A percentile compares a stretch with the other conserved stretches of the same genome.
Conservation (phyloP, 352 stramenopile genomes). For the Phytophthora sp. region DNA sequence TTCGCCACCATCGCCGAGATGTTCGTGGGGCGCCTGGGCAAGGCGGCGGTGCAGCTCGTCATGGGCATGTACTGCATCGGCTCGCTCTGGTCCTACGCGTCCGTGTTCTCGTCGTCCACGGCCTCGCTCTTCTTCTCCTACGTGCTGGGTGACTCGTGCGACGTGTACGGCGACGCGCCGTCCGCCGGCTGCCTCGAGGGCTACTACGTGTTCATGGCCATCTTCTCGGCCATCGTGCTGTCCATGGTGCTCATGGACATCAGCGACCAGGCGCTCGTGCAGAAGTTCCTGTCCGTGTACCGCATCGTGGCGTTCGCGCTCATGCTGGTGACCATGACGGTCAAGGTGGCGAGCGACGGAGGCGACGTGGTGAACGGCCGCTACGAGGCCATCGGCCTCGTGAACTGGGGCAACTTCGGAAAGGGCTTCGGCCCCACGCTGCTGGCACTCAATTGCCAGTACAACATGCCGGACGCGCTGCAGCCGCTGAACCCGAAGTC, state of each 20-base stretch:
- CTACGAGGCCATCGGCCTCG: conserved; percentile 52
- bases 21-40: conserved; percentile 79
- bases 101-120: conserved; percentile 87
- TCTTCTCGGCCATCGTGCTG: conserved; percentile 79
- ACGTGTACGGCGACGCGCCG: conserved; percentile 64
- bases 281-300: conserved; percentile 86
- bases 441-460: conserved; percentile 88
- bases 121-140: conserved; percentile 82
- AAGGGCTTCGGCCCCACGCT: conserved; percentile 83
- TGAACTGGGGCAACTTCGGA: conserved; percentile 85
- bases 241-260: conserved; percentile 87
- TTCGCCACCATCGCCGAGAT: conserved; percentile 84
- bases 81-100: conserved; percentile 85
- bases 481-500: conserved; percentile 81
- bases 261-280: conserved; percentile 79
- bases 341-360: conserved; percentile 76
- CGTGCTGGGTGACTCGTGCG: conserved; percentile 63
- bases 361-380: conserved; percentile 41
- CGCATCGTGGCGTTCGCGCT: conserved; percentile 77
- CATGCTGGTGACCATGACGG: conserved; percentile 79
- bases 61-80: conserved; percentile 81
- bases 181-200: conserved; percentile 57
- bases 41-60: conserved; percentile 68
- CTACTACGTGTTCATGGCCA: conserved; percentile 81
- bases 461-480: conserved; percentile 87